These are phyloP conservation scores for Saturnispora sekii DNA, from an alignment of 805 yeast species.

Conservation along the genomic window DNA sequence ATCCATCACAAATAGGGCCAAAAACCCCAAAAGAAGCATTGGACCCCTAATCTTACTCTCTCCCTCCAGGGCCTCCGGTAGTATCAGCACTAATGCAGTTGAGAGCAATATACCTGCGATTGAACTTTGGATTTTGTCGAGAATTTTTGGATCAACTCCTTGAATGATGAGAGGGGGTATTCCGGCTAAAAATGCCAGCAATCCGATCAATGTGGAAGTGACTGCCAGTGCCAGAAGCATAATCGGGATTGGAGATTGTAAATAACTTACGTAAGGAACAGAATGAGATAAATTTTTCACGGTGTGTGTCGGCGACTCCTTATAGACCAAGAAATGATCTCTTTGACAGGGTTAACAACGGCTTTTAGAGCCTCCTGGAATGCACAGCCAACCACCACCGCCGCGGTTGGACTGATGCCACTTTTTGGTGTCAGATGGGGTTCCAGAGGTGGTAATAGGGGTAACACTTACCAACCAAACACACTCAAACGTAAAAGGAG, in stretches of 20 bases:
- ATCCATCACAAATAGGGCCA: conserved; percentile 8
- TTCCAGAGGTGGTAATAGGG: conserved; percentile 68
- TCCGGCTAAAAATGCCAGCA: conserved; percentile 9
- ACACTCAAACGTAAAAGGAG: conserved; percentile 84
- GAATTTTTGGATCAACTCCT: background rate
- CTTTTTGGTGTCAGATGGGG: conserved; percentile 23
- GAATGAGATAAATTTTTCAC: too few species aligned
- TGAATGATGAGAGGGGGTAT: conserved; percentile 8
- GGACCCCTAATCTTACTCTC: conserved; percentile 6
- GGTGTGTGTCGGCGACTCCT: background rate
- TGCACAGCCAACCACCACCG: background rate
- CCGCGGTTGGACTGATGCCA: conserved; percentile 3
- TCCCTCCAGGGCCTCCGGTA: conserved; percentile 10
- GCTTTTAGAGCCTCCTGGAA: background rate
- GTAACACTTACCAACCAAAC: conserved; percentile 92
- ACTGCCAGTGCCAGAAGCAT: conserved; percentile 2
- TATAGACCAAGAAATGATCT: background rate
- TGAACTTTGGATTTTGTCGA: conserved; percentile 3
- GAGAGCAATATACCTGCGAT: conserved; percentile 12
- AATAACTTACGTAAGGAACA: too few species aligned
- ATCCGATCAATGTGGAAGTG: conserved; percentile 6
- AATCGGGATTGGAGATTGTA: too few species aligned
- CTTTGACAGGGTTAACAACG: conserved; percentile 1
- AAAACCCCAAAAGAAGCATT: conserved; percentile 10
- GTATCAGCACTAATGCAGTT: conserved; percentile 8